Conservation (phyloP, 345 rosid species). For the Citrus glauca region DNA sequence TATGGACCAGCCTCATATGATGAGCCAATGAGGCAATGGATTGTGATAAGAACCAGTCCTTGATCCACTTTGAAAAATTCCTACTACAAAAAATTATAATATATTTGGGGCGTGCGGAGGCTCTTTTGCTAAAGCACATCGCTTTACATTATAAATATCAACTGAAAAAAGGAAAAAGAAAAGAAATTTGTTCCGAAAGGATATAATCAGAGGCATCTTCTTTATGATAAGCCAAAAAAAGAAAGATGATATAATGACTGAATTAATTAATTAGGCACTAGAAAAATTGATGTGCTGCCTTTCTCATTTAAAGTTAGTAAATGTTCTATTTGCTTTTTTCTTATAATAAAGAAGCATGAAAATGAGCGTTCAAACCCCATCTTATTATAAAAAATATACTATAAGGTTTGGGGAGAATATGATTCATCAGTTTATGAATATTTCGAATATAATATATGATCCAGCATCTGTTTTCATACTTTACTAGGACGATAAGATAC, state of each 20-base stretch:
- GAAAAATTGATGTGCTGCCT: too few relatives aligned
- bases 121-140: too few relatives aligned
- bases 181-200: background rate
- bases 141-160: too few relatives aligned
- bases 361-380: background rate
- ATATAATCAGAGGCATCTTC: background rate
- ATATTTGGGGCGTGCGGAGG: too few relatives aligned
- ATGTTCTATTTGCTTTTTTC: too few relatives aligned
- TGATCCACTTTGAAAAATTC: background rate
- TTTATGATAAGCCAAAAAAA: background rate
- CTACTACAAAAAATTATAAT: too few relatives aligned
- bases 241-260: too few relatives aligned
- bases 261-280: too few relatives aligned
- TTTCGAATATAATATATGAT: background rate
- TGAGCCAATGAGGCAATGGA: background rate
- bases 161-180: too few relatives aligned
- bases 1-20: background rate
- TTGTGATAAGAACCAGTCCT: background rate
- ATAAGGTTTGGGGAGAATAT: background rate
- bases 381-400: background rate
- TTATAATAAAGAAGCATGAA: background rate
- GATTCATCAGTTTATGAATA: background rate
- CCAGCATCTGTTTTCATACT: background rate
- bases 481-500: background rate
- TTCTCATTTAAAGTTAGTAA: too few relatives aligned